phyloP scores from a whole-genome alignment of 2,329 filamentous ascomycete species.

The Calonectria pseudoreteaudii region DNA sequence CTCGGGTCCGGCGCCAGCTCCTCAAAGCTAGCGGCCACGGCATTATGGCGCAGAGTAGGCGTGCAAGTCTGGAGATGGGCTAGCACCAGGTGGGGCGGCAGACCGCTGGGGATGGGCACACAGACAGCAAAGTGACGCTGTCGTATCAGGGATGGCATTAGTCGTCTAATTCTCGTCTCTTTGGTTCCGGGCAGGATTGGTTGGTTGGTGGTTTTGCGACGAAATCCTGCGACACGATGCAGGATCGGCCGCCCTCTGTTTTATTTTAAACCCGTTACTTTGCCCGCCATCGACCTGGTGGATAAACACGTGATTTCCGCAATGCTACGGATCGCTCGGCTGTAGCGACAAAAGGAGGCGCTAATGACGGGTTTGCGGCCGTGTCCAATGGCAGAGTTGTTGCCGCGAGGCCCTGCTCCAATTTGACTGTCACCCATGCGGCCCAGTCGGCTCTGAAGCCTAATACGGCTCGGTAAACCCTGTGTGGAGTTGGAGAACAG shows the following conservation, averaged over 20 bases:
- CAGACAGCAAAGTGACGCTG: constrained; percentile 37
- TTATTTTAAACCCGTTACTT: constrained; percentile 3
- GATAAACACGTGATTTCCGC: neutral
- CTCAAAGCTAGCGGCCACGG: constrained; percentile 47
- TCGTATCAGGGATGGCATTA: constrained; percentile 4
- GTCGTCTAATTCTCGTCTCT: neutral
- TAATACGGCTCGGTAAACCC: neutral
- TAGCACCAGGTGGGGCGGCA: constrained; percentile 50
- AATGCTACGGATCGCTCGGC: neutral
- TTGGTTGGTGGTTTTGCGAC: neutral
- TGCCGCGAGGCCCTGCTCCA: neutral
- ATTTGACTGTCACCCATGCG: neutral
- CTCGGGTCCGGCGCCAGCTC: constrained; percentile 45
- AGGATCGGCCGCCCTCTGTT: constrained; percentile 9
- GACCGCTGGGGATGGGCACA: constrained; percentile 51
- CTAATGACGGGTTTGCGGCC: neutral
- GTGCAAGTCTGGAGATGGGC: constrained; percentile 51
- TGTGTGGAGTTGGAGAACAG: neutral
- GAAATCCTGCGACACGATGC: neutral
- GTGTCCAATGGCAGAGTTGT: neutral
- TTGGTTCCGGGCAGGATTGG: neutral
- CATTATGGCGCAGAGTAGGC: constrained; percentile 54
- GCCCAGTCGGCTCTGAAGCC: constrained; percentile 1
- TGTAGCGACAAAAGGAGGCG: neutral
- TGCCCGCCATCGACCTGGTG: neutral